Evolutionary conservation across 78 protist genomes (phyloP), one percentile per base, ranked within the genome.

Genomic region (Dictyostelium firmibasis): DNA sequence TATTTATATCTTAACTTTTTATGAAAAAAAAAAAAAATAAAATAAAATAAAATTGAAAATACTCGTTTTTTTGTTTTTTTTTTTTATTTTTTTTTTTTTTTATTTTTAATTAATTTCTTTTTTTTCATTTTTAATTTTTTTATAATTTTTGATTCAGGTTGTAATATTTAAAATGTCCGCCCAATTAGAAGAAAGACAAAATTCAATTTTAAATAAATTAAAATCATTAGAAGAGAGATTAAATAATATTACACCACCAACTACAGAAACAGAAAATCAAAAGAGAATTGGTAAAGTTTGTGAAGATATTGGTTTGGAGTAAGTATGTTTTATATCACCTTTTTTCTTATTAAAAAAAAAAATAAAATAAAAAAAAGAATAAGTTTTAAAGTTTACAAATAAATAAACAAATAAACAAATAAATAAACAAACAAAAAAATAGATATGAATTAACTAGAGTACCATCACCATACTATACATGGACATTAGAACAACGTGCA

Each of bases 401-500:
- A n/a, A n/a, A n/a, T n/a, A n/a, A n/a, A n/a, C n/a, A n/a, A n/a
- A n/a, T n/a, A n/a, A n/a, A n/a, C n/a, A n/a, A n/a, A n/a, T n/a
- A n/a, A n/a, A n/a, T n/a, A n/a, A n/a, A n/a, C n/a, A n/a, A n/a
- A n/a, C n/a, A n/a, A n/a, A n/a, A n/a, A n/a, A n/a, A 69, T 53
- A 86, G 92, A 18, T 29, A 57, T 76, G 25, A 88, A 88, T 43
- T 88, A 16, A 35, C 9, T 25, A 76, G 93, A 79, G 93, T 88
- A 44, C 93, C 93, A 11, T 18, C 60, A 79, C 33, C 81, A 29
- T 92, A 92, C 53, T 92, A 92, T 72, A 33, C 18, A 20, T 84
- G 91, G 86, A 47, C 29, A 72, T 69, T 92, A 23, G 91, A 84
- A 27, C 79, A 92, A 60, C 70, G 96, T 50, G 78, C 81, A 35